Evolutionary conservation across 371 early-diverging fungal genomes (phyloP).

Genomic region (Mortierella sp.): DNA sequence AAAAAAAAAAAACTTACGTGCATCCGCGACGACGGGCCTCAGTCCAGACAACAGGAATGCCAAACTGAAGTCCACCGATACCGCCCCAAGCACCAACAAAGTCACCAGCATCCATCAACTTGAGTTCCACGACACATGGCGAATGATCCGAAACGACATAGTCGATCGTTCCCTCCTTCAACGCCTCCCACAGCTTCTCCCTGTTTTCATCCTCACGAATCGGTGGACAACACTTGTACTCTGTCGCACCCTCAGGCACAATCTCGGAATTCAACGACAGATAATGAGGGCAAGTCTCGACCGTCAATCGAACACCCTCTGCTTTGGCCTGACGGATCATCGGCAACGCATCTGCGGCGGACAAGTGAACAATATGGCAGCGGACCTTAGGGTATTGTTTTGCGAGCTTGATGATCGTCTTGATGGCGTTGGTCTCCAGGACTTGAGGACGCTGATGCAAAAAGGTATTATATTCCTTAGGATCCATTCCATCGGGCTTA

Average conservation of each 20-base stretch:
- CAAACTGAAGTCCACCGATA: constrained; percentile 86
- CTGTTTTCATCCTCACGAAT: constrained; percentile 81
- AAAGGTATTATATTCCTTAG: constrained; percentile 73
- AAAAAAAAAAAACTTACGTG: constrained; percentile 54
- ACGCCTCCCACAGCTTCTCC: constrained; percentile 77
- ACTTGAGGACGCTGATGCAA: constrained; percentile 76
- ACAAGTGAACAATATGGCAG: constrained; percentile 86
- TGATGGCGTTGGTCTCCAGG: constrained; percentile 80
- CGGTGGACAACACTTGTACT: constrained; percentile 91
- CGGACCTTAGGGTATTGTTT: constrained; percentile 75
- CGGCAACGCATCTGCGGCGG: constrained; percentile 80
- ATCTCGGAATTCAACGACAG: constrained; percentile 75
- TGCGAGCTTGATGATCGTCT: constrained; percentile 75
- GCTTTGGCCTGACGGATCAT: constrained; percentile 79
- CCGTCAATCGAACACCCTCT: constrained; percentile 77
- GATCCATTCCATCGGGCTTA: constrained; percentile 56
- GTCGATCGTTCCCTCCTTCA: constrained; percentile 84
- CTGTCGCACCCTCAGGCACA: constrained; percentile 80
- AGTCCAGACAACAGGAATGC: constrained; percentile 84
- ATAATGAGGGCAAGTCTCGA: constrained; percentile 89
- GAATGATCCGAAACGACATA: constrained; percentile 89
- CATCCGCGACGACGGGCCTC: constrained; percentile 78
- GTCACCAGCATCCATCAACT: constrained; percentile 74
- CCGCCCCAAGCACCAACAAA: constrained; percentile 89
- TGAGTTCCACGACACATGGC: constrained; percentile 83